Base-by-base conservation (phyloP, 441 rosid genomes). In the Geranium incanum region DNA sequence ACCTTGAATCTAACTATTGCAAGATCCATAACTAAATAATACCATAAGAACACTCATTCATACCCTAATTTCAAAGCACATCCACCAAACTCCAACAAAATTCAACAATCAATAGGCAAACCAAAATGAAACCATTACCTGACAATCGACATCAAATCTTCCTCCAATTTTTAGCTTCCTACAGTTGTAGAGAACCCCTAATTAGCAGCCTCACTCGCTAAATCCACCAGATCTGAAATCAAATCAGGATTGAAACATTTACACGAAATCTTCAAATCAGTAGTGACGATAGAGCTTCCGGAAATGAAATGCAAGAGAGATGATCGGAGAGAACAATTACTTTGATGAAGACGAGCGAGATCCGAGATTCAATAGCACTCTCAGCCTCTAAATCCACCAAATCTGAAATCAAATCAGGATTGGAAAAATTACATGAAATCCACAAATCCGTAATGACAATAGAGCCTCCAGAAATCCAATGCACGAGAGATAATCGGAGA, bases 121-220 rank as follows among this genome's bases (percentile, higher is more conserved):
- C 57, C 57, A 48, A 48, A 48, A 13, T 13, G 57, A 48, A 48
- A 48, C 4, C 28, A 36, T 48, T 65, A 89, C 97, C 94, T 52
- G 33, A 28, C 33, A 28, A 28, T 28, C 2, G 91, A 79, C 98
- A 93, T 93, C 45, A 90, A 75, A 4, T 92, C 90, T 86, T 93
- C 97, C 84, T 93, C 94, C 36, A 90, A 74, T 71, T 79, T 90
- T 36, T 83, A 80, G 83, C 86, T 77, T 69, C 82, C 84, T 52
- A 83, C 86, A 72, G 90, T 82, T 85, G 86, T 88, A 0, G 98
- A 95, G 66, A 90, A 85, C 75, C 87, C 84, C 38, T 89, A 93
- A 63, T 82, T 90, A 0, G 88, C 86, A 28, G 89, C 87, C 80
- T 88, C 98, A 41, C 70, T 75, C 0, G 84, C 89, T 77, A 90